phyloP scores from a whole-genome alignment of 2,329 filamentous ascomycete species.

The Emericellopsis cladophorae region DNA sequence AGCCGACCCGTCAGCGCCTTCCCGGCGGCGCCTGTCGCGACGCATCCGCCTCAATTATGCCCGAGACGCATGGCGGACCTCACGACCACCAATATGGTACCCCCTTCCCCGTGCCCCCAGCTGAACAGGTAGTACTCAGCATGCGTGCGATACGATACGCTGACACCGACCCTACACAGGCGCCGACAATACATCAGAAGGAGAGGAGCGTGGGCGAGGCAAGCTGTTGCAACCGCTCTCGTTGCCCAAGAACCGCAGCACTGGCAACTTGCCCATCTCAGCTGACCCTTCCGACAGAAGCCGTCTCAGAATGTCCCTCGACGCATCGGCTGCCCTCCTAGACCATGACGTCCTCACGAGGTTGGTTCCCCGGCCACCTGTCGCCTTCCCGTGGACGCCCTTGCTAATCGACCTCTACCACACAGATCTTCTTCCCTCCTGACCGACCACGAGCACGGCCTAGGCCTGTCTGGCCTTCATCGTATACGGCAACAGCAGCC shows the following conservation, averaged over 20 bases:
- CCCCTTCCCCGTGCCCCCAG: constrained; percentile 1
- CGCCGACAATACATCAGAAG: constrained; percentile 17
- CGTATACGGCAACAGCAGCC: constrained; percentile 81
- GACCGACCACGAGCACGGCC: constrained; percentile 75
- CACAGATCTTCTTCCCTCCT: constrained; percentile 61
- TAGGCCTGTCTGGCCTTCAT: constrained; percentile 75
- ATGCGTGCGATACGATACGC: constrained; percentile 4
- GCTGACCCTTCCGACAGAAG: constrained; percentile 41
- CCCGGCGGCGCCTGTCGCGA: background rate
- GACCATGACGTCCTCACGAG: constrained; percentile 64
- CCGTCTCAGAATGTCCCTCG: constrained; percentile 64
- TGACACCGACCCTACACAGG: constrained; percentile 9
- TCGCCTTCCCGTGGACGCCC: background rate
- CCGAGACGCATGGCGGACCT: constrained; percentile 28
- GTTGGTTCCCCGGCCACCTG: constrained; percentile 27
- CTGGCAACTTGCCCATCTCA: constrained; percentile 43
- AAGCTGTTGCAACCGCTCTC: constrained; percentile 30
- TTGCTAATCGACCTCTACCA: background rate
- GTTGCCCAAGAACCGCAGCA: constrained; percentile 53
- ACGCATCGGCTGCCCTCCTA: constrained; percentile 45
- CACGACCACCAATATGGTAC: constrained; percentile 24
- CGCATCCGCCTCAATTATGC: constrained; percentile 23
- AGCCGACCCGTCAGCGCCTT: background rate
- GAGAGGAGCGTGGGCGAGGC: constrained; percentile 27
- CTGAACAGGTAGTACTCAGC: constrained; percentile 8